Conservation (phyloP, 2,329 filamentous ascomycete genomes). For the Leptoxyphium fumago region DNA sequence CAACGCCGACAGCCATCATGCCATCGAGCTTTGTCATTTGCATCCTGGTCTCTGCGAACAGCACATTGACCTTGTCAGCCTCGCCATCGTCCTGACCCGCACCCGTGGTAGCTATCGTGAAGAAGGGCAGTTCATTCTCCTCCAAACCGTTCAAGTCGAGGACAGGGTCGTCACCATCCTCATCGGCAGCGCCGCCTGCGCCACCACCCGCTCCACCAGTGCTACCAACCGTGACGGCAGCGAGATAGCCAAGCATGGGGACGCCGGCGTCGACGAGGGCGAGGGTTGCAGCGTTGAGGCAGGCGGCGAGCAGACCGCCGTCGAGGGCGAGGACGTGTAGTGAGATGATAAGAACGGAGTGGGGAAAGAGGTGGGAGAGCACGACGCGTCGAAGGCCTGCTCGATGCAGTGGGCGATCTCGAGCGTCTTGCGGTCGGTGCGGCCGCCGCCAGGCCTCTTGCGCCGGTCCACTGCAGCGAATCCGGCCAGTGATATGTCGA, state of each 20-base stretch:
- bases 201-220: constrained; percentile 42
- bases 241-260: constrained; percentile 85
- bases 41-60: constrained; percentile 81
- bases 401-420: constrained; percentile 71
- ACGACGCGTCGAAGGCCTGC: constrained; percentile 61
- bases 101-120: constrained; percentile 73
- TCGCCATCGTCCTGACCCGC: constrained; percentile 10
- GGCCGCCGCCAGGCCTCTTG: constrained; percentile 59
- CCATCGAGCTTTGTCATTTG: constrained; percentile 69
- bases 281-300: constrained; percentile 80
- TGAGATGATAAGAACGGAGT: constrained; percentile 68
- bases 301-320: constrained; percentile 75
- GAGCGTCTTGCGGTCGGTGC: constrained; percentile 63
- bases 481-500: constrained; percentile 72
- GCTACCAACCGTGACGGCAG: constrained; percentile 74
- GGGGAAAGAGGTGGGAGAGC: constrained; percentile 78
- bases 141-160: constrained; percentile 67
- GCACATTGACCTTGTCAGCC: constrained; percentile 55
- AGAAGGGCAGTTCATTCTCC: constrained; percentile 73
- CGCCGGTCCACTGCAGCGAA: constrained; percentile 81
- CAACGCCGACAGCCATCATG: constrained; percentile 83
- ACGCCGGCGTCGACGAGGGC: constrained; percentile 90
- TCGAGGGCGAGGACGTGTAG: constrained; percentile 83
- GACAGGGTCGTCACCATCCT: constrained; percentile 68
- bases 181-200: constrained; percentile 34